Evolutionary conservation across 208 protist genomes (phyloP).

Genomic region (Wallacemonas rigidus): DNA sequence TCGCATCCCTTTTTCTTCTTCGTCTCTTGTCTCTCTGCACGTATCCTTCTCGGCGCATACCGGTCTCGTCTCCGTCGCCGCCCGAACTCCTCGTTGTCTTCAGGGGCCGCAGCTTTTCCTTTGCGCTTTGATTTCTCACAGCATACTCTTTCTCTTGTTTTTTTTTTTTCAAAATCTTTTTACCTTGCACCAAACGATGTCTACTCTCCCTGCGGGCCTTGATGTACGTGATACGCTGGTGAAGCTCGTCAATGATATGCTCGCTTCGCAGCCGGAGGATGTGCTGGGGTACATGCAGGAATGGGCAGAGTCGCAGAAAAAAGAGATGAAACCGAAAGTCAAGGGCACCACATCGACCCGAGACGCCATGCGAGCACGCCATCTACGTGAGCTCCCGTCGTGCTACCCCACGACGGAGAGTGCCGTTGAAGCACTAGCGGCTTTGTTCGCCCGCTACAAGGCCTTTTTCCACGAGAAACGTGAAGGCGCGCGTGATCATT

Average conservation of each 20-base stretch:
- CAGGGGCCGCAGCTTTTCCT: too few relatives aligned
- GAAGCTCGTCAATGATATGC: slow-evolving; percentile 29
- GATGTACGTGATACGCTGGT: slow-evolving; percentile 31
- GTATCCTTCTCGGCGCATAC: too few relatives aligned
- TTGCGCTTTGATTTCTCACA: too few relatives aligned
- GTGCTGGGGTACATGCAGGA: slow-evolving; percentile 43
- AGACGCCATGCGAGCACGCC: not conserved
- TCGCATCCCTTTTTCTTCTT: too few relatives aligned
- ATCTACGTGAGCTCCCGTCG: slow-evolving; percentile 8
- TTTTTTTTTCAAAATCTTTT: not conserved
- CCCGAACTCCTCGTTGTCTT: too few relatives aligned
- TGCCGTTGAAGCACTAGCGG: not conserved
- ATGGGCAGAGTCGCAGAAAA: slow-evolving; percentile 39
- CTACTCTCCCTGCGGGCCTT: slow-evolving; percentile 18
- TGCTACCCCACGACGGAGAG: slow-evolving; percentile 8
- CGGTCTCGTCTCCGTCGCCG: too few relatives aligned
- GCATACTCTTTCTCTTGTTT: not conserved
- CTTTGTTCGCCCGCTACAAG: slow-evolving; percentile 11
- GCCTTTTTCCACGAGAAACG: slow-evolving; percentile 25
- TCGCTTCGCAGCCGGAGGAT: slow-evolving; percentile 36
- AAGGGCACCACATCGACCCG: not conserved
- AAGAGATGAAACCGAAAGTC: not conserved
- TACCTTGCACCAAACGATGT: not conserved
- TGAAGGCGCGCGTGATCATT: slow-evolving; percentile 31
- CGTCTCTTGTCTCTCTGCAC: too few relatives aligned